phyloP scores from a whole-genome alignment of 2,329 filamentous ascomycete genomes.

The Akanthomyces uredinophilus region DNA sequence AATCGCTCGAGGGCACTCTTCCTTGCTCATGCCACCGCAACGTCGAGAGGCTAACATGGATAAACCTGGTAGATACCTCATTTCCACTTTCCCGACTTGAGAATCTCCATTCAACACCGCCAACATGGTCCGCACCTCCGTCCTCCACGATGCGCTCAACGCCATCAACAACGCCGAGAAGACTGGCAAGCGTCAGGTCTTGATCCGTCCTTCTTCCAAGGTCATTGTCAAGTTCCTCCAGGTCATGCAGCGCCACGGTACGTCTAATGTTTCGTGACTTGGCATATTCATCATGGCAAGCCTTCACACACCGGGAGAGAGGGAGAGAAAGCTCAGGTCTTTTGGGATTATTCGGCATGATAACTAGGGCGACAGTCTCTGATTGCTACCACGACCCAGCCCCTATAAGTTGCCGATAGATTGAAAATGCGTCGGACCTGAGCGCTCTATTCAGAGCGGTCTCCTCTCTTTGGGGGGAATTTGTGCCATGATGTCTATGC shows the following conservation, averaged over 20 bases:
- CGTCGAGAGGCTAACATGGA: conserved; percentile 54
- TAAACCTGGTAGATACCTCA: conserved; percentile 57
- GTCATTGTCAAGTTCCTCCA: conserved; percentile 99
- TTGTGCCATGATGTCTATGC: conserved; percentile 14
- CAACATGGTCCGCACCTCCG: conserved; percentile 99
- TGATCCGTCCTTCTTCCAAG: conserved; percentile 98
- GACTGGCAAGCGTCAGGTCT: conserved; percentile 97
- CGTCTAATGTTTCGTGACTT: conserved; percentile 34
- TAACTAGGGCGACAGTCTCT: conserved; percentile 97
- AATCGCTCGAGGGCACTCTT: conserved; percentile 60
- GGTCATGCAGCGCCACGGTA: conserved; percentile 99
- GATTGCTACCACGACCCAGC: conserved; percentile 72
- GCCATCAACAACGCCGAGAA: conserved; percentile 99
- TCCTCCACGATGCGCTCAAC: conserved; percentile 98
- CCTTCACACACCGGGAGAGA: neutral
- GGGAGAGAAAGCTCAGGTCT: neutral
- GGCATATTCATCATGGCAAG: neutral
- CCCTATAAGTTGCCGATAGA: conserved; percentile 99
- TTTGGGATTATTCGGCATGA: conserved; percentile 76
- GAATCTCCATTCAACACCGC: conserved; percentile 67
- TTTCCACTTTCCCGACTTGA: conserved; percentile 60
- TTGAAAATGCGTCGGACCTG: conserved; percentile 41
- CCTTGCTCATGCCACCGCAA: conserved; percentile 52
- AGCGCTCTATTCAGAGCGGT: conserved; percentile 33
- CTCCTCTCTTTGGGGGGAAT: conserved; percentile 44